Percentiles rank a stretch among this genome's conserved stretches.
These are phyloP conservation scores for Psidium friedrichsthalianum DNA, from an alignment of 345 rosid species.

Conservation along the genomic window DNA sequence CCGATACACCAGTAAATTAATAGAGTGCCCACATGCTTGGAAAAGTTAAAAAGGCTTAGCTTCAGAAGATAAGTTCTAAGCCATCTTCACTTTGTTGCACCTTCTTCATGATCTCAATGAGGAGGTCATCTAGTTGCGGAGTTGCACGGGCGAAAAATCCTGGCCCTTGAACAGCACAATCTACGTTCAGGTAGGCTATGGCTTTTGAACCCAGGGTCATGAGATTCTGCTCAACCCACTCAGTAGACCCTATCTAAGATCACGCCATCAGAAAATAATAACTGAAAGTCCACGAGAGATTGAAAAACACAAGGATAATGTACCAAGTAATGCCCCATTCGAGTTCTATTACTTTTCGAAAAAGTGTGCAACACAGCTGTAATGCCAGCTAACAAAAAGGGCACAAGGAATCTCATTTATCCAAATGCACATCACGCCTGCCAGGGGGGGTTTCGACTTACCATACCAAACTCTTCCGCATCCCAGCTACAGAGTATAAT, in stretches of 20 bases:
- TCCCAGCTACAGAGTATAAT: slow-evolving; percentile 91
- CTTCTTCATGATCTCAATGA: slow-evolving; percentile 60
- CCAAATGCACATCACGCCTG: neutral
- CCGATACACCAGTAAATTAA: neutral
- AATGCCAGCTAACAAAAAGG: neutral
- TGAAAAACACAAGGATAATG: neutral
- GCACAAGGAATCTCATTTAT: neutral
- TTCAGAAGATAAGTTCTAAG: neutral
- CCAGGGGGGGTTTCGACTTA: slow-evolving; percentile 19
- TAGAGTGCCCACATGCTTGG: neutral
- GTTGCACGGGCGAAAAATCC: slow-evolving; percentile 80
- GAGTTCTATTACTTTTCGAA: neutral
- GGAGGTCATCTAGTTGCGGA: slow-evolving; percentile 79
- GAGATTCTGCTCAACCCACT: slow-evolving; percentile 94
- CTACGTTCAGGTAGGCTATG: slow-evolving; percentile 90
- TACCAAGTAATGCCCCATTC: neutral
- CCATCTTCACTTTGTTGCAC: slow-evolving; percentile 16
- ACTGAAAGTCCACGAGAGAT: neutral
- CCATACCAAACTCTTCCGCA: slow-evolving; percentile 99
- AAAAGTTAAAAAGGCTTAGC: neutral
- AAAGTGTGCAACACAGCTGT: neutral
- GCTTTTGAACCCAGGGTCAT: slow-evolving; percentile 74
- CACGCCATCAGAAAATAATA: neutral
- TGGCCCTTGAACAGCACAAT: slow-evolving; percentile 96
- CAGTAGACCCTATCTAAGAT: slow-evolving; percentile 76